phyloP scores from a whole-genome alignment of 2,329 filamentous ascomycete genomes.

The Neonectria faginata region DNA sequence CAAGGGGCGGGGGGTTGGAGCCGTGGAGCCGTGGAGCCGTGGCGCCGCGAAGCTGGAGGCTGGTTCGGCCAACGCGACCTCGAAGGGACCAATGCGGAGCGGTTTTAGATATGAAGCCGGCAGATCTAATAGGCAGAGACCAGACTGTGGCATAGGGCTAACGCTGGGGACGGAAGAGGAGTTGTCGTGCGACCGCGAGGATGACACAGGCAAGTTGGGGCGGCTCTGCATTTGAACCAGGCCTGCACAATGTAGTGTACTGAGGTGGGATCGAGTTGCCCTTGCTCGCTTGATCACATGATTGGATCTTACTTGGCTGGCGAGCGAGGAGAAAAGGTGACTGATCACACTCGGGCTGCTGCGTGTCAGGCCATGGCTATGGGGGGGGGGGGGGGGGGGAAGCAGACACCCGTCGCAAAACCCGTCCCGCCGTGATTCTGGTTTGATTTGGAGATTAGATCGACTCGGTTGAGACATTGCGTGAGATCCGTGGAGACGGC shows the following conservation, averaged over 20 bases:
- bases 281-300: constrained; percentile 42
- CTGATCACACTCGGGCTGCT: constrained; percentile 32
- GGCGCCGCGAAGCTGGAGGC: constrained; percentile 8
- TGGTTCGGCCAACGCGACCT: constrained; percentile 28
- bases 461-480: constrained; percentile 1
- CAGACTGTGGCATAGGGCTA: constrained; percentile 27
- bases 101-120: constrained; percentile 22
- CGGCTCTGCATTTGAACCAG: constrained; percentile 26
- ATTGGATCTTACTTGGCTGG: constrained; percentile 31
- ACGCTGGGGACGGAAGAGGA: constrained; percentile 18
- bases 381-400: constrained; percentile 1
- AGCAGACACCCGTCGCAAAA: constrained; percentile 11
- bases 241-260: constrained; percentile 1
- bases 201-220: constrained; percentile 37
- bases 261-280: constrained; percentile 32
- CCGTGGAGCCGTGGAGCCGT: constrained; percentile 9
- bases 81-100: constrained; percentile 24
- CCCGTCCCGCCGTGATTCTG: constrained; percentile 6
- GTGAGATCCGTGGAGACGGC: constrained; percentile 7
- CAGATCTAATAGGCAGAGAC: constrained; percentile 16
- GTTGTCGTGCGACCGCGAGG: constrained; percentile 40
- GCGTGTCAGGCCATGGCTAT: constrained; percentile 17
- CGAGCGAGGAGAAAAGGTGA: constrained; percentile 35
- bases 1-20: constrained; percentile 28
- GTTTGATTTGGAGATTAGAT: neutral